These are phyloP conservation scores for Penicillium nucicola DNA, from an alignment of 495 filamentous ascomycete genomes.

Conservation along the genomic window DNA sequence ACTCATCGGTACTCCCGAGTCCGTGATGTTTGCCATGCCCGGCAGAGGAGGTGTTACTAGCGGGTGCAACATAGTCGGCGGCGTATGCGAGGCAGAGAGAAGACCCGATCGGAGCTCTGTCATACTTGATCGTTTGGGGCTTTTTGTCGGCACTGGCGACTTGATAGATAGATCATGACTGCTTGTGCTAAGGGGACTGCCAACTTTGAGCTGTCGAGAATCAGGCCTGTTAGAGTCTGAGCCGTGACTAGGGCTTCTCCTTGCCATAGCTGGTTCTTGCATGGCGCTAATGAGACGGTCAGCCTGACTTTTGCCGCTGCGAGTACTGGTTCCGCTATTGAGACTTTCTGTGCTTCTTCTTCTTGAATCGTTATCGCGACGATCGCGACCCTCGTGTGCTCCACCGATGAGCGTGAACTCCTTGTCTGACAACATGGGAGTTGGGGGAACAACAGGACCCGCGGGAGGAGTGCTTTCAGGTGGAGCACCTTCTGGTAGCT, in stretches of 20 bases:
- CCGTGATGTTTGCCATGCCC: constrained; percentile 36
- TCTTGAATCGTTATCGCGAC: constrained; percentile 5
- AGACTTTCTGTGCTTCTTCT: constrained; percentile 47
- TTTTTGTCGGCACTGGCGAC: background rate
- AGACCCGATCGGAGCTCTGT: constrained; percentile 20
- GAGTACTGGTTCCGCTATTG: constrained; percentile 50
- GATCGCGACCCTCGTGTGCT: background rate
- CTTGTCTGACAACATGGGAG: constrained; percentile 20
- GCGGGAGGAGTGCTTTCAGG: background rate
- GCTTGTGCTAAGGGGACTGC: constrained; percentile 10
- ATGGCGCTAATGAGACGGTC: constrained; percentile 76
- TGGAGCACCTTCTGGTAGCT: constrained; percentile 22
- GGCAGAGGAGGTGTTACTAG: constrained; percentile 20
- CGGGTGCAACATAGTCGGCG: constrained; percentile 15
- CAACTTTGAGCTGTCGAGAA: background rate
- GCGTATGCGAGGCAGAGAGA: constrained; percentile 21
- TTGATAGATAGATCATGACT: constrained; percentile 15
- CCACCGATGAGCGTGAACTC: constrained; percentile 34
- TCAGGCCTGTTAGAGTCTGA: constrained; percentile 3
- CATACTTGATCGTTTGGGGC: constrained; percentile 3
- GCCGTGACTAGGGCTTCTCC: constrained; percentile 29
- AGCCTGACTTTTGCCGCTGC: constrained; percentile 63
- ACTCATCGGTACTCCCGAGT: constrained; percentile 38
- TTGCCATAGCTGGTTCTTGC: constrained; percentile 53
- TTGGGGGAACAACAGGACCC: constrained; percentile 5